phyloP scores from a whole-genome alignment of 257 asterid genomes.

The Nicotiana tomentosiformis region DNA sequence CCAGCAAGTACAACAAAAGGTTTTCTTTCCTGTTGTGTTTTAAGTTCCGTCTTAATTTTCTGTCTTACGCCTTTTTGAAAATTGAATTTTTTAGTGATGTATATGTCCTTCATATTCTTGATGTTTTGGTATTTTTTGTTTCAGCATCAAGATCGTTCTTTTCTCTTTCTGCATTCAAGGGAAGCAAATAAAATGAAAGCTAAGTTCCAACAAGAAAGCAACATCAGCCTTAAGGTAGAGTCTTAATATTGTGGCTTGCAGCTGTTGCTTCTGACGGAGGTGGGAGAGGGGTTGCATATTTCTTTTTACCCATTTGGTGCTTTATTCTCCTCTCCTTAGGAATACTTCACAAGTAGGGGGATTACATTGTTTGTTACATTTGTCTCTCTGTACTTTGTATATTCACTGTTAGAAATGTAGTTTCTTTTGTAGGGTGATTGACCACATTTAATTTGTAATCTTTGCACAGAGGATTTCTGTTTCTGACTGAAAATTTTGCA shows the following conservation, averaged over 20 bases:
- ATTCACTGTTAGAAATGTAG: constrained; percentile 7
- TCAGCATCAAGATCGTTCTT: constrained; percentile 96
- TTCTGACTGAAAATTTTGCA: neutral
- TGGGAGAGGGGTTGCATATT: neutral
- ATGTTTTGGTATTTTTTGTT: constrained; percentile 23
- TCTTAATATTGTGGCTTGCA: neutral
- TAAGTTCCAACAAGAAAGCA: constrained; percentile 21
- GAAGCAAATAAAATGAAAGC: constrained; percentile 53
- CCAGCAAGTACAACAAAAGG: constrained; percentile 67
- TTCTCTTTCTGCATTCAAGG: constrained; percentile 98
- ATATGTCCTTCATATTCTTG: neutral
- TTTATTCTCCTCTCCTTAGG: neutral
- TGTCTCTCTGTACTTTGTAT: constrained; percentile 3
- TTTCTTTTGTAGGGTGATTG: constrained; percentile 15
- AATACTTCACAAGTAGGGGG: neutral
- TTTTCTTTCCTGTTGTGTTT: constrained; percentile 11
- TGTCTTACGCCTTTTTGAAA: neutral
- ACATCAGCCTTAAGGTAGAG: neutral
- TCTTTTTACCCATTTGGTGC: neutral
- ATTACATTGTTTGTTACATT: constrained; percentile 5
- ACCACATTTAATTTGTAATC: constrained; percentile 8
- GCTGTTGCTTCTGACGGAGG: neutral
- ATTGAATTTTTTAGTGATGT: neutral
- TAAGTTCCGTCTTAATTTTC: neutral
- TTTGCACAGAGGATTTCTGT: constrained; percentile 4